A percentile compares a stretch with the other conserved stretches of the same genome.
Conservation (phyloP, 495 filamentous ascomycete genomes). For the Patellaria atrata region DNA sequence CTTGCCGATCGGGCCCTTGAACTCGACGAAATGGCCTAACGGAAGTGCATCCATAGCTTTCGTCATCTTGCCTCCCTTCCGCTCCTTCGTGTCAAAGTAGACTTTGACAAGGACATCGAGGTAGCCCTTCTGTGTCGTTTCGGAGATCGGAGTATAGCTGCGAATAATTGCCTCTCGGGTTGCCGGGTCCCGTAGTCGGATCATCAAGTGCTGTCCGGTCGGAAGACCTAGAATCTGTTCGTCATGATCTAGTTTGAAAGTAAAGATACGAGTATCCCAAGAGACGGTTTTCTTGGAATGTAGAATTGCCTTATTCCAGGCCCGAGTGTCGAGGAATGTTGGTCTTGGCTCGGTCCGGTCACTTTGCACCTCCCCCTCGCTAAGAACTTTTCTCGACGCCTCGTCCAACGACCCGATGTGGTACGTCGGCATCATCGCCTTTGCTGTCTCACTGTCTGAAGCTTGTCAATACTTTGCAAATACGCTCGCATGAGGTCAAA, state of each 20-base stretch:
- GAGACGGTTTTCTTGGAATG: constrained; percentile 51
- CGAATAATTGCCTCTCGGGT: constrained; percentile 63
- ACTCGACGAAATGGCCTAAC: constrained; percentile 56
- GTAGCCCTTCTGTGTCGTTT: constrained; percentile 41
- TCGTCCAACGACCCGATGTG: constrained; percentile 70
- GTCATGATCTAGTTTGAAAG: constrained; percentile 61
- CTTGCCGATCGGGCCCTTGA: constrained; percentile 85
- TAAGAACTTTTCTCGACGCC: constrained; percentile 39
- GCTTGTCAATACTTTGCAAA: constrained; percentile 5
- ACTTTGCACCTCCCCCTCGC: constrained; percentile 21
- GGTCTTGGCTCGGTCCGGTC: constrained; percentile 31
- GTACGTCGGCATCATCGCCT: constrained; percentile 78
- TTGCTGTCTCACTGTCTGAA: constrained; percentile 80
- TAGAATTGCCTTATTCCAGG: constrained; percentile 59
- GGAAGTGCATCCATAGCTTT: constrained; percentile 60
- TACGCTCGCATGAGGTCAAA: background rate
- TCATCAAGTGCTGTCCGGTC: constrained; percentile 78
- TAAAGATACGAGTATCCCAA: constrained; percentile 72
- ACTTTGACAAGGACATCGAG: constrained; percentile 74
- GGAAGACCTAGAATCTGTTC: constrained; percentile 65
- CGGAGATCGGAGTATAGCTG: constrained; percentile 78
- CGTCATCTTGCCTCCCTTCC: constrained; percentile 71
- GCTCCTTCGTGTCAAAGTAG: constrained; percentile 49
- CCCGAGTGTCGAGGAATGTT: constrained; percentile 54
- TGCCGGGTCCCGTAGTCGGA: constrained; percentile 59